Evolutionary conservation across 768 basidiomycete species (phyloP).

Genomic region (Mycena venus): DNA sequence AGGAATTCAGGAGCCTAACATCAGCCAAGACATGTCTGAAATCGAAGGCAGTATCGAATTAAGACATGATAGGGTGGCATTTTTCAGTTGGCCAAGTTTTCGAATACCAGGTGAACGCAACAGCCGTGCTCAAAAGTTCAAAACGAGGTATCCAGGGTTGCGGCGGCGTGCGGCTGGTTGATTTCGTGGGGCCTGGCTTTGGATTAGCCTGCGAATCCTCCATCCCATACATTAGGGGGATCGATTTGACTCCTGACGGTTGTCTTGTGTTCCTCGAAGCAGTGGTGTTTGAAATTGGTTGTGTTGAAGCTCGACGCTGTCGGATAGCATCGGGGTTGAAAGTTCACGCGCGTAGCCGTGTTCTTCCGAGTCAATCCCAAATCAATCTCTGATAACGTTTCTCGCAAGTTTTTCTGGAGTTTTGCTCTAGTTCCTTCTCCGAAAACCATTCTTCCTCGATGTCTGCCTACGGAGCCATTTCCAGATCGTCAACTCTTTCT

Average conservation of each 20-base stretch:
- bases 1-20: slow-evolving; percentile 18
- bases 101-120: background rate
- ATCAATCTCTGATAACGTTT: too few relatives aligned
- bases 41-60: background rate
- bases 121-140: background rate
- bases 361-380: too few relatives aligned
- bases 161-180: too few relatives aligned
- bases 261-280: background rate
- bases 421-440: too few relatives aligned
- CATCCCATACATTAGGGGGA: background rate
- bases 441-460: slow-evolving; percentile 46
- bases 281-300: background rate
- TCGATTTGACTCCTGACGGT: background rate
- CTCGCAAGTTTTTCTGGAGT: too few relatives aligned
- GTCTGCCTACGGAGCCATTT: slow-evolving; percentile 83
- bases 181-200: background rate
- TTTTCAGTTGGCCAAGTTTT: background rate
- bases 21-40: slow-evolving; percentile 5
- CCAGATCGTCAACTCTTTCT: slow-evolving; percentile 21
- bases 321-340: too few relatives aligned
- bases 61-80: background rate
- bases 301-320: too few relatives aligned
- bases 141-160: background rate
- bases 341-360: too few relatives aligned
- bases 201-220: background rate